Evolutionary conservation across 2,329 filamentous ascomycete genomes (phyloP).

Genomic region (Ascochyta pisi): DNA sequence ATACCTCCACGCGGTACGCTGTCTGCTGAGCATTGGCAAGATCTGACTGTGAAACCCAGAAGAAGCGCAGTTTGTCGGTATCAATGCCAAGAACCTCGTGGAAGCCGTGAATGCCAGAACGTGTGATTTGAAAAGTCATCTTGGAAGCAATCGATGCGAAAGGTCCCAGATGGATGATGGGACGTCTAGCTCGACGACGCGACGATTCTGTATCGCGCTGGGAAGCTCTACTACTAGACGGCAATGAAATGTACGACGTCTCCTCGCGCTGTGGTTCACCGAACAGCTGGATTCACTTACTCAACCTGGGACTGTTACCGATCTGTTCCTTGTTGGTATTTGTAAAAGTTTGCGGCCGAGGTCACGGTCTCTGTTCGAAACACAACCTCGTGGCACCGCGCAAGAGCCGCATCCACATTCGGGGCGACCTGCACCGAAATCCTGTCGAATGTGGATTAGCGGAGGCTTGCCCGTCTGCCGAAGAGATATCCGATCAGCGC

Average conservation of each 20-base stretch:
- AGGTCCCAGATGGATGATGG: neutral
- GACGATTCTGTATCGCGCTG: neutral
- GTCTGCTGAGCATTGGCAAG: slow-evolving; percentile 41
- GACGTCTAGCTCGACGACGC: neutral
- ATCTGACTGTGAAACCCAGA: slow-evolving; percentile 43
- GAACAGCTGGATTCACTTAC: neutral
- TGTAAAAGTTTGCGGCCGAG: neutral
- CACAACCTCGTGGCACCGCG: slow-evolving; percentile 1
- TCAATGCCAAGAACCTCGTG: slow-evolving; percentile 51
- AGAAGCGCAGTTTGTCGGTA: slow-evolving; percentile 47
- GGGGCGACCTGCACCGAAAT: slow-evolving; percentile 7
- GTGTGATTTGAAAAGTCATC: slow-evolving; percentile 35
- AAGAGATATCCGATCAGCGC: neutral
- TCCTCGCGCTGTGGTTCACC: neutral
- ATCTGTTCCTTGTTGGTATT: neutral
- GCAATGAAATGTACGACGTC: neutral
- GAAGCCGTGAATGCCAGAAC: slow-evolving; percentile 51
- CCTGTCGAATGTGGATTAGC: neutral
- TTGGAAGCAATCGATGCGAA: neutral
- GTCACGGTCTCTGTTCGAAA: neutral
- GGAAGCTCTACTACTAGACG: neutral
- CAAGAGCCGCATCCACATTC: neutral
- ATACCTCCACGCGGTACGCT: slow-evolving; percentile 39
- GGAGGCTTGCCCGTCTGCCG: slow-evolving; percentile 3
- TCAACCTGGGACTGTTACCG: neutral